Percentiles rank a stretch among this genome's conserved stretches.
phyloP scores from a whole-genome alignment of 352 stramenopile species.

The Aphanomyces stellatus region DNA sequence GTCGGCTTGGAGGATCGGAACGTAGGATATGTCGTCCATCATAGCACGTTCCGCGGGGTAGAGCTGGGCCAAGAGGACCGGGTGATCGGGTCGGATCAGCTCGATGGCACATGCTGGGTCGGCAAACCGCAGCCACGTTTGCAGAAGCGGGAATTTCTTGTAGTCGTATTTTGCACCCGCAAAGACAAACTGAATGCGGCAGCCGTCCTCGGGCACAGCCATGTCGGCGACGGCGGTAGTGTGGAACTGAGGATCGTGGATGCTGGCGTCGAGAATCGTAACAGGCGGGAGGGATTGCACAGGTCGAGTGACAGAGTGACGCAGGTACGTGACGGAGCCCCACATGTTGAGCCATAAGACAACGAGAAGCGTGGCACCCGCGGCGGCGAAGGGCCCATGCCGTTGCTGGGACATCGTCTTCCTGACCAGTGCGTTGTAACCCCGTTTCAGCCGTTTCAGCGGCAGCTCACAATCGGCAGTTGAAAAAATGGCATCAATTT shows the following conservation, averaged over 20 bases:
- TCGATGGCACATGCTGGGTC: background rate
- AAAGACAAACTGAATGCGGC: background rate
- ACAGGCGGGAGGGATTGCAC: background rate
- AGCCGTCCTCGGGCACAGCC: background rate
- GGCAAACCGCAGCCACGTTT: background rate
- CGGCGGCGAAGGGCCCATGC: background rate
- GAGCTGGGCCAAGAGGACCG: background rate
- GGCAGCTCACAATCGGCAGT: too few relatives aligned
- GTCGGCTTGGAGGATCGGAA: background rate
- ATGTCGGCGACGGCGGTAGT: background rate
- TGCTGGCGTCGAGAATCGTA: background rate
- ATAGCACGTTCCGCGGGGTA: background rate
- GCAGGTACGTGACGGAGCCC: background rate
- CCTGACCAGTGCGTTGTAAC: too few relatives aligned
- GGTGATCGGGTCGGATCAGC: background rate
- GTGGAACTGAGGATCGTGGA: background rate
- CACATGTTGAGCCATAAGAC: background rate
- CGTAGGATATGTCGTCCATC: background rate
- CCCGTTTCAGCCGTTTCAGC: too few relatives aligned
- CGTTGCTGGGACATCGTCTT: too few relatives aligned
- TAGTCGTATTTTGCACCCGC: background rate
- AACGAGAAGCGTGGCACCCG: background rate
- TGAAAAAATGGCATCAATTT: background rate
- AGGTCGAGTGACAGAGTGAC: background rate
- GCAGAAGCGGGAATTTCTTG: background rate